Percentiles rank a stretch among this genome's conserved stretches.
Conservation (phyloP, 129 eudicot genomes). For the Ambrosia artemisiifolia region DNA sequence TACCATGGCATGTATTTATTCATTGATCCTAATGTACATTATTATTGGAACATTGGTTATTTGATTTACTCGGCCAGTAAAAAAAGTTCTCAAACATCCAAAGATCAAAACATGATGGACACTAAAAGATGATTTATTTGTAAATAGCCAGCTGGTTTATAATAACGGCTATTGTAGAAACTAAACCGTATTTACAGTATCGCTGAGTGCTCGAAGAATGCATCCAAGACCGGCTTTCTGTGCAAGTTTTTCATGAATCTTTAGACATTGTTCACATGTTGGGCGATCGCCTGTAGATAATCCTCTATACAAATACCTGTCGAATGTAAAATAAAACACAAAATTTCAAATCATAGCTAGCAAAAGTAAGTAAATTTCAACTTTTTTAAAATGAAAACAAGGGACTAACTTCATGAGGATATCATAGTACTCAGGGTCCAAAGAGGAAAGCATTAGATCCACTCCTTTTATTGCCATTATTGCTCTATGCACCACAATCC, state of each 20-base stretch:
- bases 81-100: neutral
- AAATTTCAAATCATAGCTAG: neutral
- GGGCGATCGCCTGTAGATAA: constrained; percentile 97
- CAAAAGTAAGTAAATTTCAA: neutral
- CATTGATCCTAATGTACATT: neutral
- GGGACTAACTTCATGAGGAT: constrained; percentile 85
- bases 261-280: constrained; percentile 88
- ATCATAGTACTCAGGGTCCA: constrained; percentile 91
- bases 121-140: neutral
- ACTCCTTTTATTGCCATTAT: constrained; percentile 90
- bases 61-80: neutral
- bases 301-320: constrained; percentile 86
- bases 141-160: neutral
- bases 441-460: constrained; percentile 74
- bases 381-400: neutral
- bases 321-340: neutral
- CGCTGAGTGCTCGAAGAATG: constrained; percentile 81
- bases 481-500: constrained; percentile 92
- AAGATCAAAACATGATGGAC: neutral
- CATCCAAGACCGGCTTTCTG: constrained; percentile 94
- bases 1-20: neutral
- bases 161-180: neutral
- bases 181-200: constrained; percentile 81
- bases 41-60: neutral
- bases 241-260: constrained; percentile 85